A percentile compares a stretch with the other conserved stretches of the same genome.
These are phyloP conservation scores for Rhodosporidiobolus odoratus DNA, from an alignment of 768 basidiomycete genomes.

Conservation along the genomic window DNA sequence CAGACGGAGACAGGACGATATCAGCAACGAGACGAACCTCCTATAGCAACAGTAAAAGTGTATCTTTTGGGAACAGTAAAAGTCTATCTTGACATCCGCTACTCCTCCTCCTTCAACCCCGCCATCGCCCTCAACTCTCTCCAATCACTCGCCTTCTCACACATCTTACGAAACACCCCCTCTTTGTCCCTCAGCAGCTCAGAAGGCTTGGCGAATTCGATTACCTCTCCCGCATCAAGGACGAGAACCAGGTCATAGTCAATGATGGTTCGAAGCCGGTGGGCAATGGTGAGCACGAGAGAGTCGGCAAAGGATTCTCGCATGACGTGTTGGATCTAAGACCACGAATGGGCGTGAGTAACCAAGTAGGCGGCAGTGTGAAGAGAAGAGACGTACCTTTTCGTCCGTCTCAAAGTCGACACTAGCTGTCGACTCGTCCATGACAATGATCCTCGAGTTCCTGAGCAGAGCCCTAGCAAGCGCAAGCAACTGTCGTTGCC, in stretches of 20 bases:
- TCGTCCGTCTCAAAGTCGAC: slow-evolving; percentile 47
- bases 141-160: slow-evolving; percentile 33
- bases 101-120: slow-evolving; percentile 7
- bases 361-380: not conserved
- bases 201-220: slow-evolving; percentile 55
- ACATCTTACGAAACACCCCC: slow-evolving; percentile 31
- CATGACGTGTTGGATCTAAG: slow-evolving; percentile 49
- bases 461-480: slow-evolving; percentile 44
- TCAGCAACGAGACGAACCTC: too few relatives aligned
- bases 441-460: slow-evolving; percentile 47
- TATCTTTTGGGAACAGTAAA: too few relatives aligned
- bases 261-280: not conserved
- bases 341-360: not conserved
- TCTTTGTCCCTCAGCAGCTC: slow-evolving; percentile 55
- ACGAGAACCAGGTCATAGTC: not conserved
- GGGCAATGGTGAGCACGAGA: slow-evolving; percentile 53
- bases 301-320: slow-evolving; percentile 45
- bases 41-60: too few relatives aligned
- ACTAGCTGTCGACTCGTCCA: slow-evolving; percentile 49
- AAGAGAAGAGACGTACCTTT: too few relatives aligned
- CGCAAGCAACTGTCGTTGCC: slow-evolving; percentile 35
- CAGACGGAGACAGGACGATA: too few relatives aligned
- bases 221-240: slow-evolving; percentile 23
- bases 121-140: slow-evolving; percentile 17
- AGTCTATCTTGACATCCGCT: too few relatives aligned